Base-by-base conservation (phyloP, 1,139 yeast species). In the Debaryomycetaceae sp. region DNA sequence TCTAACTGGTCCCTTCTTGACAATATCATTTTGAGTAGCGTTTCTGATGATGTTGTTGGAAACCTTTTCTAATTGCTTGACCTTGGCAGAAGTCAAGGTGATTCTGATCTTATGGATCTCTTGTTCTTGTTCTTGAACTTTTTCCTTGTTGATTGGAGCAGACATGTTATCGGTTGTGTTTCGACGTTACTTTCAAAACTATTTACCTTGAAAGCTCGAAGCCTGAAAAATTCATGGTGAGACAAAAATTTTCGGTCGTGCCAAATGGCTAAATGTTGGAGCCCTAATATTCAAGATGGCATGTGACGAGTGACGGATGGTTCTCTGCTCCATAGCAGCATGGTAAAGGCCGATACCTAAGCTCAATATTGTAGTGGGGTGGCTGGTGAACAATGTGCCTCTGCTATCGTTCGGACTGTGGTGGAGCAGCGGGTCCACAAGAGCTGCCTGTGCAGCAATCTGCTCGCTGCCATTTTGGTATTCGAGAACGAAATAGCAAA, bases 1-100 rank as follows among this genome's bases (percentile, higher is more conserved):
- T 87, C 99, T 89, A 71, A 95, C 97, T 64, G 99, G 99, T 69
- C 99, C 99, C 83, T 89, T 88, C 83, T 85, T 87, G 75, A 81
- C 83, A 68, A 89, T 81, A 68, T 85, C 76, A 77, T 82, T 77
- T 74, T 80, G 81, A 73, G 79, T 80, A 75, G 98, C 97, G 71
- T 90, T 91, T 74, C 74, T 75, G 77, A 90, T 80, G 71, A 93
- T 88, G 86, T 84, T 87, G 66, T 85, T 80, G 66, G 95, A 88
- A 60, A 78, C 83, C 75, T 86, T 87, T 83, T 95, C 99, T 73
- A 95, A 84, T 78, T 89, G 95, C 86, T 90, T 90, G 70, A 93
- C 97, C 83, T 93, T 90, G 83, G 97, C 89, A 63, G 99, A 93
- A 72, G 96, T 90, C 81, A 95, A 84, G 73, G 98, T 91, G 80